phyloP scores from a whole-genome alignment of 352 stramenopile genomes.

The Pythium aphanidermatum region DNA sequence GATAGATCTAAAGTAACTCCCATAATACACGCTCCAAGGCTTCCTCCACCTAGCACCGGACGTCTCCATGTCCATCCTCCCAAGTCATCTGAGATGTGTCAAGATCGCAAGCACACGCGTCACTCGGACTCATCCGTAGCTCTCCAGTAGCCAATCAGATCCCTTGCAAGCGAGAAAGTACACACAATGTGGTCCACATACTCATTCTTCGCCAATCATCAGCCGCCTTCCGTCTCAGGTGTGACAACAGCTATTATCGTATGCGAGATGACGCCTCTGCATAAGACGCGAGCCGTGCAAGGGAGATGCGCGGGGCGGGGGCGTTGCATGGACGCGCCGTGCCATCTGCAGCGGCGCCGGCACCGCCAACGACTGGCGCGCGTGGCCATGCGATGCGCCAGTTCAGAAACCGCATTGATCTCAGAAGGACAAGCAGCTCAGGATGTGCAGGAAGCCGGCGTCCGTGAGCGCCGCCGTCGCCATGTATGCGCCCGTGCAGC shows the following conservation, averaged over 20 bases:
- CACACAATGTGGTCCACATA: not conserved
- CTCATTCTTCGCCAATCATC: not conserved
- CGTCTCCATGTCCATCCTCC: not conserved
- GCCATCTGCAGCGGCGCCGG: not conserved
- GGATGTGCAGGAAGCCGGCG: not conserved
- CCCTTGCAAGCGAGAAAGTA: too few relatives aligned
- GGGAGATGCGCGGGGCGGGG: too few relatives aligned
- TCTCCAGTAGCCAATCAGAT: too few relatives aligned
- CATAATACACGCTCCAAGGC: too few relatives aligned
- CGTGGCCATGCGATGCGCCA: not conserved
- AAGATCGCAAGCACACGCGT: slow-evolving; percentile 4
- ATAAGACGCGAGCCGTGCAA: too few relatives aligned
- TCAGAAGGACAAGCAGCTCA: not conserved
- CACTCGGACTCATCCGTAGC: too few relatives aligned
- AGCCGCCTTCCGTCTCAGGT: not conserved
- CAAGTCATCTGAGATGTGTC: not conserved
- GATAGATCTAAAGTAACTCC: too few relatives aligned
- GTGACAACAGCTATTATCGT: not conserved
- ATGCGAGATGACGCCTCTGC: not conserved
- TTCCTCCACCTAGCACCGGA: not conserved
- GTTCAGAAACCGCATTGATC: not conserved
- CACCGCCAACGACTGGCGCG: slow-evolving; percentile 1
- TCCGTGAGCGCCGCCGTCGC: not conserved
- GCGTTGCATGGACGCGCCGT: slow-evolving; percentile 5
- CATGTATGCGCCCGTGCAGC: not conserved